Evolutionary conservation across 2,329 filamentous ascomycete genomes (phyloP), one percentile per base, ranked within the genome.

Genomic region (Macrophomina pseudophaseolina): DNA sequence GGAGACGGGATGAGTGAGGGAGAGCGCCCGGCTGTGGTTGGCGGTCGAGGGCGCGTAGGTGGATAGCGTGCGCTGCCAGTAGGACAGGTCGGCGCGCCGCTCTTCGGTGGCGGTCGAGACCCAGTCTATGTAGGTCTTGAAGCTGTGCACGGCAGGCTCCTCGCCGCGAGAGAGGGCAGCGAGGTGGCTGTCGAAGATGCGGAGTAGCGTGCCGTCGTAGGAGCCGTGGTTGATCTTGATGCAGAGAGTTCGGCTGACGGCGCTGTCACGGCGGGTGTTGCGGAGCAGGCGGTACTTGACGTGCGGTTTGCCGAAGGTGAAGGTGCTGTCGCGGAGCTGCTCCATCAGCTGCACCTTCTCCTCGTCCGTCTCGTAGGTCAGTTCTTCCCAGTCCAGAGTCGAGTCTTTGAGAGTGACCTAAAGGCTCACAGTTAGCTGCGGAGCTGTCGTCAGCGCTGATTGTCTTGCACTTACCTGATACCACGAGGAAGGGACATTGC

Each of bases 161-260:
- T 51, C 59, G 66, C 67, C 28, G 76, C 68, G 67, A 7, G 6
- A n/a, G 16, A 66, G 33, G 33, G 64, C 52, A 28, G 30, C 68
- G 60, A 77, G 78, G 8, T 79, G 74, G 16, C 74, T 72, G 66
- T 75, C 78, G 46, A 79, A 79, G 33, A 79, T 74, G 35, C 76
- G 76, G 33, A 80, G 71, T 1, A 80, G 69, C 3, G 78, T 79
- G 1, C 78, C 77, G 66, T 79, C 77, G 69, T 79, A 79, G 12
- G 74, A 66, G 42, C 69, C 75, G 65, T 78, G 75, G 68, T 78
- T 70, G 32, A 78, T 69, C 64, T 80, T 80, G 71, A 72, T 77
- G 51, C 72, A 66, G 4, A 79, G 67, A 4, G 40, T 44, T 6
- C 40, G 8, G 40, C 40, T 44, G 40, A 14, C 40, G 32, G 76